Evolutionary conservation across 805 yeast species (phyloP).

Genomic region (Candida andamanensis): DNA sequence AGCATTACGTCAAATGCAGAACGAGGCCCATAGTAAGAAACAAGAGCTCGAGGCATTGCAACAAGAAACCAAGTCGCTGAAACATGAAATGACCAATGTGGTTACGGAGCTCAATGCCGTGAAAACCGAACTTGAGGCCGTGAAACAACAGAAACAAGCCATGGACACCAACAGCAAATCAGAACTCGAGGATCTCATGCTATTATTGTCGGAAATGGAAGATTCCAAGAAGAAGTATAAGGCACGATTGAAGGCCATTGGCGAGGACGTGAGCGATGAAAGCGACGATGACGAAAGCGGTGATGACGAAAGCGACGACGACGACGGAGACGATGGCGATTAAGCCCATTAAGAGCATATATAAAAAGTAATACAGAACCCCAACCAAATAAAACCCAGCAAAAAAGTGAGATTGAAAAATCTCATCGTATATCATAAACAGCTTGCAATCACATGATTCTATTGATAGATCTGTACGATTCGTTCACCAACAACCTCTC

Average conservation of each 20-base stretch:
- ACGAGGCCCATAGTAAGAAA: too few relatives aligned
- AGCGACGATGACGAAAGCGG: slow-evolving; percentile 66
- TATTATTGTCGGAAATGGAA: slow-evolving; percentile 72
- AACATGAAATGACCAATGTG: neutral
- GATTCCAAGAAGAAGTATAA: slow-evolving; percentile 60
- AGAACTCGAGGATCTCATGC: slow-evolving; percentile 70
- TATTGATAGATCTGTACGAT: slow-evolving; percentile 89
- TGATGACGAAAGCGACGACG: slow-evolving; percentile 48
- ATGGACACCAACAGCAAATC: slow-evolving; percentile 22
- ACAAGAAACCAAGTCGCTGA: neutral
- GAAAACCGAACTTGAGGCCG: slow-evolving; percentile 1
- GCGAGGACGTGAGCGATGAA: slow-evolving; percentile 63
- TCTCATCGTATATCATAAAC: slow-evolving; percentile 2
- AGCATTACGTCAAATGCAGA: neutral
- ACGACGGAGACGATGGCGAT: slow-evolving; percentile 19
- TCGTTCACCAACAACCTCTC: slow-evolving; percentile 86
- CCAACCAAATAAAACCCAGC: neutral
- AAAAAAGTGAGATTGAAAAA: slow-evolving; percentile 3
- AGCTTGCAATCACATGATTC: slow-evolving; percentile 35
- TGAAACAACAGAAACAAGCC: slow-evolving; percentile 1
- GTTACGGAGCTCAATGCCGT: neutral
- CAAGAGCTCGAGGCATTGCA: neutral
- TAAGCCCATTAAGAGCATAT: slow-evolving; percentile 1
- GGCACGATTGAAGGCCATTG: slow-evolving; percentile 43
- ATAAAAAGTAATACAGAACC: neutral